Evolutionary conservation across 768 basidiomycete genomes (phyloP).

Genomic region (Gloeopeniophorella convolvens): DNA sequence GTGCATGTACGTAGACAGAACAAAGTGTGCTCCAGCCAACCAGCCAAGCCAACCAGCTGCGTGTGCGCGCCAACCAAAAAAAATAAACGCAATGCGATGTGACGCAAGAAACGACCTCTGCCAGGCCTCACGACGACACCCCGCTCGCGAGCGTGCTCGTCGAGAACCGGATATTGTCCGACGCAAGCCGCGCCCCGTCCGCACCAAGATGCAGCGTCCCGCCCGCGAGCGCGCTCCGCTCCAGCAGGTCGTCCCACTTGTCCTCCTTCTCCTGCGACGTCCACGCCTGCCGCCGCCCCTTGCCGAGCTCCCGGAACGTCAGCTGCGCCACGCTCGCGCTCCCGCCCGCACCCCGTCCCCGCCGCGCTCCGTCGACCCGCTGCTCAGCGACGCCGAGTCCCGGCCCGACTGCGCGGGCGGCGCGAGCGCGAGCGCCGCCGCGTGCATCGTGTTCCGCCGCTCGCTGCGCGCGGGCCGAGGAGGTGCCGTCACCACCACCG

Average conservation of each 20-base stretch:
- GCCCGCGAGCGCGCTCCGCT: constrained; percentile 61
- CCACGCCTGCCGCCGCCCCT: constrained; percentile 33
- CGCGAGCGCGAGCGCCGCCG: constrained; percentile 14
- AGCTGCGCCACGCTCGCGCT: constrained; percentile 26
- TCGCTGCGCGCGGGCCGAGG: constrained; percentile 26
- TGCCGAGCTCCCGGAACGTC: constrained; percentile 45
- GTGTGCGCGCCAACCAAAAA: too few species aligned
- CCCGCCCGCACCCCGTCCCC: constrained; percentile 3
- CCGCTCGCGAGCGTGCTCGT: constrained; percentile 15
- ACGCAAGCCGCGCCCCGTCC: constrained; percentile 34
- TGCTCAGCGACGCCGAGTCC: constrained; percentile 10
- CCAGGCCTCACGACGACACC: not conserved
- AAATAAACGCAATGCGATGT: too few species aligned
- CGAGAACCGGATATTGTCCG: constrained; percentile 39
- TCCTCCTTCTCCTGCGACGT: constrained; percentile 67
- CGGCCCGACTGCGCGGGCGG: too few species aligned
- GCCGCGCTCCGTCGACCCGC: constrained; percentile 15
- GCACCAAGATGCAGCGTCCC: constrained; percentile 59
- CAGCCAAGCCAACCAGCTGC: too few species aligned
- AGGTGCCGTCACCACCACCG: constrained; percentile 16
- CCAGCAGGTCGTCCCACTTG: constrained; percentile 64
- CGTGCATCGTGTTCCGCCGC: constrained; percentile 14
- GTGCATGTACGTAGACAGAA: too few species aligned
- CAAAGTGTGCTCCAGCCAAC: too few species aligned
- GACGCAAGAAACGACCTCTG: not conserved